These are phyloP conservation scores for Calamus simplicifolius DNA, from an alignment of 176 grass and related monocot species.

Conservation along the genomic window DNA sequence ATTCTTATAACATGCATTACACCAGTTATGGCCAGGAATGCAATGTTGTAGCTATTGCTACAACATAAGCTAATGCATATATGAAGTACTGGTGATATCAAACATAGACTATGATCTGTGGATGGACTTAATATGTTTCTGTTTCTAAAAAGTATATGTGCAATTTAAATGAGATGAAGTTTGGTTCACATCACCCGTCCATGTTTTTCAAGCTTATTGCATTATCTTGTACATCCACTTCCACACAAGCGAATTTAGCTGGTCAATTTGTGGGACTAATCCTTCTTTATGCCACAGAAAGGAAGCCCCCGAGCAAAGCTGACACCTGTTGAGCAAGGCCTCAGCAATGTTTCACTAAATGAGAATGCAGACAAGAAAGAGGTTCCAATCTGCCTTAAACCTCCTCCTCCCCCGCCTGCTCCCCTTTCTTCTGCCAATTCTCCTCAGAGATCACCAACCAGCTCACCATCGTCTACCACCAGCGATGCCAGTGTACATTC, in stretches of 20 bases:
- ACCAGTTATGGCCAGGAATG: no score
- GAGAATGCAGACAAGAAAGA: slow-evolving; percentile 56
- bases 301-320: slow-evolving; percentile 41
- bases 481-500: neutral
- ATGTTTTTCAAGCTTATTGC: no score
- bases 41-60: no score
- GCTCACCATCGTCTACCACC: no score
- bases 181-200: no score
- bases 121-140: no score
- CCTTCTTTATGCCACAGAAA: slow-evolving; percentile 43
- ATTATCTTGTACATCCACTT: neutral
- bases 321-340: slow-evolving; percentile 66
- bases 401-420: slow-evolving; percentile 57
- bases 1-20: no score
- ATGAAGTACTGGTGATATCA: no score
- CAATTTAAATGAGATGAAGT: no score
- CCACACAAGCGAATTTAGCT: neutral
- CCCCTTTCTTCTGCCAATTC: slow-evolving; percentile 42
- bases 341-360: slow-evolving; percentile 59
- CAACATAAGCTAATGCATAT: no score
- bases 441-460: slow-evolving; percentile 9
- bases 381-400: slow-evolving; percentile 56
- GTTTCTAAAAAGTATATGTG: no score
- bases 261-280: slow-evolving; percentile 8
- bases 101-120: no score